Evolutionary conservation across 495 filamentous ascomycete genomes (phyloP), one percentile per base, ranked within the genome.

Genomic region (Cercophora scortea): DNA sequence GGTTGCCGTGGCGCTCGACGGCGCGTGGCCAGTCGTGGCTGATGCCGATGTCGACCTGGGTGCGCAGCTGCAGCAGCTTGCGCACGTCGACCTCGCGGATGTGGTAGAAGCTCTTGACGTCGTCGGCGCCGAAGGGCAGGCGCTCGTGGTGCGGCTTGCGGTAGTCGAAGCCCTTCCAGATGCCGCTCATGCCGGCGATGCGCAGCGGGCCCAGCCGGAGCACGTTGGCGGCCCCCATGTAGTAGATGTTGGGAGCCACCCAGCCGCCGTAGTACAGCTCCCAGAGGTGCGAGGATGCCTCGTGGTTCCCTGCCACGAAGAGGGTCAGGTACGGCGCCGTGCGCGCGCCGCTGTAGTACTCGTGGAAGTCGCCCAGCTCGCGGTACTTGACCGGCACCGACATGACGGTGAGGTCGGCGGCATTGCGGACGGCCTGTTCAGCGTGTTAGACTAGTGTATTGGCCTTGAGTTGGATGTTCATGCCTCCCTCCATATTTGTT

Each of bases 161-260:
- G 69, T 90, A 98, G 65, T 95, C 83, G 59, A 84, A 85, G 1
- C 79, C 81, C 61, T 95, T 95, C 85, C 89, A 96, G 52, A 97
- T 98, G 5, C 93, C 94, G 18, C 86, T 89, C 70, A 97, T 74
- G 0, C 84, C 90, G n/a, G 87, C 86, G 53, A 98, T 95, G 4
- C 93, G 84, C 16, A 97, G 68, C 2, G 85, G 82, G 3, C 91
- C 91, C 45, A 89, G 77, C 13, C 86, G 84, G 6, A 98, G 60
- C 8, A 96, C 83, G 58, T 91, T 94, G 25, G 93, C 88, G 11
- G 90, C 90, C 41, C 93, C 93, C 58, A 97, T 68, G 71, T 95
- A 98, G 73, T 94, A 98, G 47, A 98, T 98, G 49, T 92, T 95
- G 15, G 88, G 90, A 1, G 92, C 92, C 2, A 89, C 93, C 93